Base-by-base conservation (phyloP, 768 basidiomycete species). In the Tremella fuciformis region DNA sequence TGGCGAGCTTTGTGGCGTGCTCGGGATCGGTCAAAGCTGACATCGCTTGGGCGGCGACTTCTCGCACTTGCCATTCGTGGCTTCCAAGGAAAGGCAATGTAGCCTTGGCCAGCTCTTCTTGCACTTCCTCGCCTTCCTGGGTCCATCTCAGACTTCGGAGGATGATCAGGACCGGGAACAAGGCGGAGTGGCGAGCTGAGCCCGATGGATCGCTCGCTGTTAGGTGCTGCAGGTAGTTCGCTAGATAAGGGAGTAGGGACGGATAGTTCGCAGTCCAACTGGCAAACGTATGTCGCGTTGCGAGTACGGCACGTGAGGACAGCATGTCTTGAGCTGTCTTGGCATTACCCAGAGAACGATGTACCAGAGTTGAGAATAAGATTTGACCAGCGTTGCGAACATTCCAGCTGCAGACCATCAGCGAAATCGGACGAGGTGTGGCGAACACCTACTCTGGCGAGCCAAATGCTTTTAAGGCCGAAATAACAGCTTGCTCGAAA, bases 371-470 rank as follows among this genome's bases (percentile, higher is more conserved):
- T 0, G 76, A 72, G 55, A 75, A 74, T 0, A 77, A 63, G 46
- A 77, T 69, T 11, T 75, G 54, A 13, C 72, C 76, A 42, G 73
- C 73, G 57, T 77, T 77, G 3, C 71, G 50, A 15, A 77, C 76
- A 50, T 73, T 75, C 76, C 76, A 77, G 53, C 76, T 77, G 34
- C 13, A 25, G 2, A 25, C 26, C 24, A 16, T 18, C 24, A 42
- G 29, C 21, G 21, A 46, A 9, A 52, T 19, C 38, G 21, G 25
- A 3, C 44, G 26, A 26, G 11, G 24, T 34, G 11, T 13, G 38
- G 51, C 16, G 2, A 18, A 11, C 21, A n/a, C 75, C 65, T 44
- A 73, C 75, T 75, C 66, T 24, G 63, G 41, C 18, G 69, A 73
- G n/a, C 59, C 60, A 52, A 73, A 76, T 6, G 66, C 73, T 34